These are phyloP conservation scores for Pinguiococcus pyrenoidosus DNA, from an alignment of 108 stramenopile species.

Conservation along the genomic window DNA sequence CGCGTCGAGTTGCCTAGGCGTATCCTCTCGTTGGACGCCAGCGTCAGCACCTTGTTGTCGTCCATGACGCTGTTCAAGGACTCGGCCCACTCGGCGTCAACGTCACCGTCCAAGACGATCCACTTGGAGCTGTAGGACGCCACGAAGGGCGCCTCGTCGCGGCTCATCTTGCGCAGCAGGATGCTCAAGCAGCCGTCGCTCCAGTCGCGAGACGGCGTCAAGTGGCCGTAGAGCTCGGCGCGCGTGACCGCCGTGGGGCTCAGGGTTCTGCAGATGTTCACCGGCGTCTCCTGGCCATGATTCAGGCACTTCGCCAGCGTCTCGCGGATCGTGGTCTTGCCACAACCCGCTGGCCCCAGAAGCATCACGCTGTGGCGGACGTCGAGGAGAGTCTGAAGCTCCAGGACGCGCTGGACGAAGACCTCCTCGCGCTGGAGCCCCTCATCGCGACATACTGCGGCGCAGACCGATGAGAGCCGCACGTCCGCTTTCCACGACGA, in stretches of 20 bases:
- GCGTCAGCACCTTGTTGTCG: conserved; percentile 74
- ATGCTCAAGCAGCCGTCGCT: conserved; percentile 74
- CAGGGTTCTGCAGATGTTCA: conserved; percentile 64
- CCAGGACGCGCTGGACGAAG: conserved; percentile 31
- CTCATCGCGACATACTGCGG: conserved; percentile 45
- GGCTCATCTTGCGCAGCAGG: conserved; percentile 78
- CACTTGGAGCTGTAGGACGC: conserved; percentile 72
- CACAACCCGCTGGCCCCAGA: conserved; percentile 70
- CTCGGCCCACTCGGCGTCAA: conserved; percentile 84
- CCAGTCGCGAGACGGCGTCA: conserved; percentile 82
- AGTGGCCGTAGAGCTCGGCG: conserved; percentile 80
- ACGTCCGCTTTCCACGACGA: conserved; percentile 65
- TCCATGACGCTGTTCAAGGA: conserved; percentile 90
- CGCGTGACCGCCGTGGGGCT: conserved; percentile 75
- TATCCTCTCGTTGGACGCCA: conserved; percentile 74
- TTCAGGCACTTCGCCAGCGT: conserved; percentile 63
- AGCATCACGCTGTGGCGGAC: conserved; percentile 81
- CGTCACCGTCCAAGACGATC: conserved; percentile 76
- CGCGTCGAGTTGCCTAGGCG: conserved; percentile 67
- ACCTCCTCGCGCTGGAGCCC: conserved; percentile 31
- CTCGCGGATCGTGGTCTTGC: conserved; percentile 82
- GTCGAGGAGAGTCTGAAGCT: conserved; percentile 63
- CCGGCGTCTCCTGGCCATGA: conserved; percentile 55
- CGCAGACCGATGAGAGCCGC: conserved; percentile 46
- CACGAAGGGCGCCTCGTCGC: conserved; percentile 69